Percentiles rank a stretch among this genome's conserved stretches.
These are phyloP conservation scores for Cyberlindnera saturnus DNA, from an alignment of 805 yeast species.

Conservation along the genomic window DNA sequence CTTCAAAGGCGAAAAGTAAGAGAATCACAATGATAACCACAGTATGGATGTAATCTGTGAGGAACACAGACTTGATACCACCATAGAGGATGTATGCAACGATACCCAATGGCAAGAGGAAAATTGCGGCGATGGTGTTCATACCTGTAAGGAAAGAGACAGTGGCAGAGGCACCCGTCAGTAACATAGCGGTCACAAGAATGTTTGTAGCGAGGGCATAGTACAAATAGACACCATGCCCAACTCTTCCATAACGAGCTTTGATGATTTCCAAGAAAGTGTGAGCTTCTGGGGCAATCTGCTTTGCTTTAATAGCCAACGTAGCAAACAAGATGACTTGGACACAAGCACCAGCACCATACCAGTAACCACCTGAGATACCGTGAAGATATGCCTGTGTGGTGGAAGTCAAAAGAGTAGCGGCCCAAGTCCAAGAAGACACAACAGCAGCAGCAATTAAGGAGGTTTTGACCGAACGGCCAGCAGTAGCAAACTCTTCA, in stretches of 20 bases:
- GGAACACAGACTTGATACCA: conserved; percentile 76
- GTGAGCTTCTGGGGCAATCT: conserved; percentile 87
- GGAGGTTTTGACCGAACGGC: conserved; percentile 80
- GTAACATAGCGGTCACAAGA: conserved; percentile 85
- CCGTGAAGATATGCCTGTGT: conserved; percentile 78
- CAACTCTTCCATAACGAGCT: conserved; percentile 71
- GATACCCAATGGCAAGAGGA: conserved; percentile 77
- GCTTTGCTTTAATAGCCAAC: conserved; percentile 82
- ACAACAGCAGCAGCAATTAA: conserved; percentile 87
- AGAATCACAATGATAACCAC: conserved; percentile 73
- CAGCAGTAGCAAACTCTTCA: conserved; percentile 92
- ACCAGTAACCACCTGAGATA: conserved; percentile 58
- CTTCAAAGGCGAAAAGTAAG: conserved; percentile 72
- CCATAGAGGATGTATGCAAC: conserved; percentile 71
- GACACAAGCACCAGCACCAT: conserved; percentile 88
- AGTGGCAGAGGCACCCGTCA: conserved; percentile 87
- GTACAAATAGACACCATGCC: conserved; percentile 65
- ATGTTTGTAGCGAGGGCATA: conserved; percentile 86
- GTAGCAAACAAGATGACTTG: conserved; percentile 85
- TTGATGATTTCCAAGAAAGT: conserved; percentile 82
- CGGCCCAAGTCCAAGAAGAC: conserved; percentile 93
- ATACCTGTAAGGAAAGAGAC: conserved; percentile 77
- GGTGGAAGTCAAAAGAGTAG: conserved; percentile 67
- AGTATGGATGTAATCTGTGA: conserved; percentile 79
- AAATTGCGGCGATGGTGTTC: conserved; percentile 75